Evolutionary conservation across 331 rosid species (phyloP).

Genomic region (Pyrus hybrid): DNA sequence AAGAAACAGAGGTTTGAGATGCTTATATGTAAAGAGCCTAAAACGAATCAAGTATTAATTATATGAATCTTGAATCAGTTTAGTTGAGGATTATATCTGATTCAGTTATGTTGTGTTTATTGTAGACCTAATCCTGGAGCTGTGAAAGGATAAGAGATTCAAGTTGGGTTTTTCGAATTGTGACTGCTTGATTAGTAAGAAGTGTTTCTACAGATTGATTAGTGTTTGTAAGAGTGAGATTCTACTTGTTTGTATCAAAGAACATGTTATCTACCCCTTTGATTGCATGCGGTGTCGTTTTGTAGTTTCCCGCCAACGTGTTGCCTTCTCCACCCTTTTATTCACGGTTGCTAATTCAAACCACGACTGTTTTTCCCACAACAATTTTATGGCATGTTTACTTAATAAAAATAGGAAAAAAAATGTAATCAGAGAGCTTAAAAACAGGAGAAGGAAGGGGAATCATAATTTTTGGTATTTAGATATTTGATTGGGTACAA

Average conservation of each 20-base stretch:
- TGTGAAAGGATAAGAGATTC: constrained; percentile 37
- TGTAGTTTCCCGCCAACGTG: too few species aligned
- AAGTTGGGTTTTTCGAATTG: constrained; percentile 9
- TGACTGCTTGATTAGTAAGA: constrained; percentile 12
- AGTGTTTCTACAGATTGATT: background rate
- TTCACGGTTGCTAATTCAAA: too few species aligned
- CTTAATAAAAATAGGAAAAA: too few species aligned
- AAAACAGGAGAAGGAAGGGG: too few species aligned
- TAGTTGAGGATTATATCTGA: background rate
- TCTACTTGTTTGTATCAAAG: background rate
- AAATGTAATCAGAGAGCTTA: too few species aligned
- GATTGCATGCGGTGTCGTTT: too few species aligned
- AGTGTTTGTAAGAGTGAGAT: constrained; percentile 23
- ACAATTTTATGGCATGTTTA: too few species aligned
- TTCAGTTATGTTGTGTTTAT: constrained; percentile 17
- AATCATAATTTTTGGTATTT: too few species aligned
- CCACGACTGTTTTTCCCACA: too few species aligned
- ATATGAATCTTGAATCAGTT: background rate
- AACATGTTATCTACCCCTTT: background rate
- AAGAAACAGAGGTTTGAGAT: too few species aligned
- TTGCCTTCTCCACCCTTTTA: too few species aligned
- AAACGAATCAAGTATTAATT: background rate
- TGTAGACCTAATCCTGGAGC: constrained; percentile 90
- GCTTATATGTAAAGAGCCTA: too few species aligned
- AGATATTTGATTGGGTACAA: background rate